Evolutionary conservation across 805 yeast species (phyloP).

Genomic region (Geotrichum ghanense): DNA sequence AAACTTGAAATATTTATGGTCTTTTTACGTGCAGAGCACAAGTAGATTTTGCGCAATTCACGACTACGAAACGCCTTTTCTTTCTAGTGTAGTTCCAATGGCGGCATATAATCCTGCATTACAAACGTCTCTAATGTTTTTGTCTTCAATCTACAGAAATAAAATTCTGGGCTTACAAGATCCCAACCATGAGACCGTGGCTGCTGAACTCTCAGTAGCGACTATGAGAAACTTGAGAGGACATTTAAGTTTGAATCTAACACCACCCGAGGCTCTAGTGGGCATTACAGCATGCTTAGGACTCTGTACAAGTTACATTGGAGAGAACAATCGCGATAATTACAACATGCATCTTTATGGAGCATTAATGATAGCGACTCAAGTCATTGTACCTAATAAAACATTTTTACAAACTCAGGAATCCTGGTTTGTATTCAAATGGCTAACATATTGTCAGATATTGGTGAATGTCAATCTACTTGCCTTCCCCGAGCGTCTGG

Average conservation of each 20-base stretch:
- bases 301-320: slow-evolving; percentile 7
- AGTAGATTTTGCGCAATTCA: slow-evolving; percentile 12
- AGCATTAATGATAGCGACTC: slow-evolving; percentile 5
- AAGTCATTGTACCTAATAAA: not conserved
- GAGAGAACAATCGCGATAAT: slow-evolving; percentile 2
- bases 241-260: not conserved
- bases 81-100: slow-evolving; percentile 8
- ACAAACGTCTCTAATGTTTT: slow-evolving; percentile 7
- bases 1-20: slow-evolving; percentile 6
- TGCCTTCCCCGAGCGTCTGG: not conserved
- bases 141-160: slow-evolving; percentile 6
- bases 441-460: slow-evolving; percentile 9
- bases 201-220: slow-evolving; percentile 2
- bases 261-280: slow-evolving; percentile 4
- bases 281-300: slow-evolving; percentile 9
- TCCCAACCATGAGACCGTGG: slow-evolving; percentile 1
- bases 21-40: slow-evolving; percentile 9
- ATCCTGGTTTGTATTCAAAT: slow-evolving; percentile 9
- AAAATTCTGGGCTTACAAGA: slow-evolving; percentile 4
- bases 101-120: slow-evolving; percentile 6
- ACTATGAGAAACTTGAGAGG: slow-evolving; percentile 1
- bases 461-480: slow-evolving; percentile 6
- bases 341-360: slow-evolving; percentile 9
- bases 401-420: slow-evolving; percentile 3
- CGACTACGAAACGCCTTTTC: slow-evolving; percentile 11